Conservation (phyloP, 2,329 filamentous ascomycete genomes). For the Coniochaeta sp. region DNA sequence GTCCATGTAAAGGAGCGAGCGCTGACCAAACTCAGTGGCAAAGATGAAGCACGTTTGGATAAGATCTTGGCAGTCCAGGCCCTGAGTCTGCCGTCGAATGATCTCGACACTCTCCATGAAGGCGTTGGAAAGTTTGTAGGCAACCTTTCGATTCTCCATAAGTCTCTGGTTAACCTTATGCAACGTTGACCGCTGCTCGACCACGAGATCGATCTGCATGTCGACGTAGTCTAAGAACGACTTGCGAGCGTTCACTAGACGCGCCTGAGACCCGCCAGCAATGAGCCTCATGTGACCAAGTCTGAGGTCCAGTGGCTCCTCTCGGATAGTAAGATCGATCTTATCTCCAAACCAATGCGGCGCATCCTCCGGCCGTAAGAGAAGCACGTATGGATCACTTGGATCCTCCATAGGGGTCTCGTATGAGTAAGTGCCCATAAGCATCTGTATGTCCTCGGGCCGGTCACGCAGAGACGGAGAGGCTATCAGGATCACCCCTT, state of each 20-base stretch:
- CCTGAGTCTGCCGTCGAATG: constrained; percentile 76
- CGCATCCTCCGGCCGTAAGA: constrained; percentile 72
- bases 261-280: constrained; percentile 74
- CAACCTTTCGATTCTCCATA: constrained; percentile 90
- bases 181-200: constrained; percentile 89
- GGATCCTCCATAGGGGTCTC: constrained; percentile 59
- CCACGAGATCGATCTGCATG: constrained; percentile 78
- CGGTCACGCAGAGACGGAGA: constrained; percentile 71
- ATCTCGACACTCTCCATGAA: constrained; percentile 99
- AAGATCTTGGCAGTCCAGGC: constrained; percentile 84
- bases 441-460: constrained; percentile 73
- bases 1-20: constrained; percentile 92
- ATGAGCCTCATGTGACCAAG: constrained; percentile 80
- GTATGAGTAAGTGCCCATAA: constrained; percentile 63
- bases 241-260: constrained; percentile 70
- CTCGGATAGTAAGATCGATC: constrained; percentile 62
- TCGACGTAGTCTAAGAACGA: constrained; percentile 72
- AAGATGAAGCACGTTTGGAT: constrained; percentile 98
- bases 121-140: constrained; percentile 92
- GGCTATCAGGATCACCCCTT: constrained; percentile 75
- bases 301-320: constrained; percentile 78
- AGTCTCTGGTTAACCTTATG: constrained; percentile 85
- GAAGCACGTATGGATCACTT: constrained; percentile 75
- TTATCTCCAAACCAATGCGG: constrained; percentile 77
- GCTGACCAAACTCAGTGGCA: constrained; percentile 96